Base-by-base conservation (phyloP, 306 rosid genomes). In the Acacia acuminata region DNA sequence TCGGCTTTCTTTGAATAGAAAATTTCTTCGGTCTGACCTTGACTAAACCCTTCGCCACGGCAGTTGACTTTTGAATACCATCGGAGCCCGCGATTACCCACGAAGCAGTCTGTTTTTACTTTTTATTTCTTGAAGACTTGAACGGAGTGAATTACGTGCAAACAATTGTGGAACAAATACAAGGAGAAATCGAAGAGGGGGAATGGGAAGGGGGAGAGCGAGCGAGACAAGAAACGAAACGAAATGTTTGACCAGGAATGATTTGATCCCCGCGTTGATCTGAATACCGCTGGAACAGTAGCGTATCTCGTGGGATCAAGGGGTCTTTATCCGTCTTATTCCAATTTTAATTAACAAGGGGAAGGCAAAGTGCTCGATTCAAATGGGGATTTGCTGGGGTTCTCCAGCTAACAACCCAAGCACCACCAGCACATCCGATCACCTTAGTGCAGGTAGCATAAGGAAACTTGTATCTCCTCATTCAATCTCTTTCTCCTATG, bases 311-410 rank as follows among this genome's bases (percentile, higher is more conserved):
- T 58, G 30, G 30, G 65, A 58, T 58, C 22, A 58, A 58, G 65
- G 14, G 32, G 3, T 9, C 65, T 58, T 22, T n/a, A 25, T 58
- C 67, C 67, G 12, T 61, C 36, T 25, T 1, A 12, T 61, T 61
- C 67, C 11, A 25, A 22, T 10, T 61, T 61, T 61, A 17, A 16
- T 24, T 5, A 61, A 25, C 67, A 25, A 61, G 17, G 36, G 36
- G 36, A 25, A 25, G 67, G 12, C 36, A 61, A 24, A 25, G 67
- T 61, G 67, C 36, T 61, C 36, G 75, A 50, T 81, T 72, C 24
- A 76, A 56, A 94, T 94, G 98, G 98, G 98, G 66, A 91, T n/a
- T 86, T 94, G 98, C 86, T 94, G 91, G 92, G 84, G 89, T 85
- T 89, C 93, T 82, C 51, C 77, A 42, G 82, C 83, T 82, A 78